Base-by-base conservation (phyloP, 352 stramenopile species). In the Paralagenidium karlingii region DNA sequence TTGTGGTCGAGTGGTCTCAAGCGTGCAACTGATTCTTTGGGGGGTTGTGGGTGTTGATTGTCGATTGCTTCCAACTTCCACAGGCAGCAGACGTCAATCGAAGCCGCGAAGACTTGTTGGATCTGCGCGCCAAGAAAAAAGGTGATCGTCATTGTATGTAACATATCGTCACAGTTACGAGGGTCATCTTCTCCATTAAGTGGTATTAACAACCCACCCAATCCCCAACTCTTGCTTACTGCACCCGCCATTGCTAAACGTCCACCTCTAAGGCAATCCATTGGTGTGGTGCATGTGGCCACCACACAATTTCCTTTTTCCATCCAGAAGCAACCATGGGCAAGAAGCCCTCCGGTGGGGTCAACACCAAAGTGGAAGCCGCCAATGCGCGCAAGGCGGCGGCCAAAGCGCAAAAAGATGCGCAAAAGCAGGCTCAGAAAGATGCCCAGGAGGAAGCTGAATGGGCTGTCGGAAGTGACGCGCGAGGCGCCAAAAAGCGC, bases 81-180 rank as follows among this genome's bases (percentile, higher is more conserved):
- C 26, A 58, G 62, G 48, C 68, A 41, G 66, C 70, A 3, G 55
- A 77, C 20, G 49, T 67, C 30, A 57, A 75, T 24, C 70, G 79
- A 33, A 88, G 71, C 49, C 57, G 82, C 1, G 81, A 93, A 39
- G 76, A 94, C 21, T 56, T 95, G 13, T 54, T 95, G 18, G 71
- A 95, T 38, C 47, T 93, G 27, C 66, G 84, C 18, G 47, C 58
- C 19, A 94, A 90, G 51, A 89, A 85, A 57, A 95, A 95, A 45
- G 74, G 77, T 24, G 84, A 95, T 40, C 62, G 71, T 6, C 59
- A 86, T 49, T 89, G 75, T 46, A 89, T 86, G 68, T 86, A 49
- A 62, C 34, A 60, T 15, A 8, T 26, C 9, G 9, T 13, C 27
- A 31, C 13, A 9, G 27, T 31, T 9, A 31, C 27, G n/a, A n/a